Percentiles rank a stretch among this genome's conserved stretches.
phyloP scores from a whole-genome alignment of 257 asterid genomes.

The Forsythia suspensa region DNA sequence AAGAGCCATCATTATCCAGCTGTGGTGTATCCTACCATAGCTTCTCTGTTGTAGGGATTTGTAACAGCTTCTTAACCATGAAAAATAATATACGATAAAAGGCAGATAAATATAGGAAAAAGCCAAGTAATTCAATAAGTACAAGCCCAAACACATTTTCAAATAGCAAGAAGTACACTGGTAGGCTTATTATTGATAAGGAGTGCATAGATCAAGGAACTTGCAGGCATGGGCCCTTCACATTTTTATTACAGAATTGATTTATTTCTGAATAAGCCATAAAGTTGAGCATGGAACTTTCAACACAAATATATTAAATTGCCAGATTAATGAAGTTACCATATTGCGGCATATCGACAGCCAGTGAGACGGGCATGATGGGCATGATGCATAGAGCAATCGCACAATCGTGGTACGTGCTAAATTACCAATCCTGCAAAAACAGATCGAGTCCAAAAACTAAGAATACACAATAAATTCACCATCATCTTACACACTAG shows the following conservation, averaged over 20 bases:
- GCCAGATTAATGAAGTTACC: conserved; percentile 48
- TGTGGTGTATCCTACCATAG: not conserved
- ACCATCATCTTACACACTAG: not conserved
- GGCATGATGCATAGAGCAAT: conserved; percentile 86
- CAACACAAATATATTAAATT: conserved; percentile 8
- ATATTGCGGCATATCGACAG: conserved; percentile 78
- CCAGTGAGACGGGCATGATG: conserved; percentile 94
- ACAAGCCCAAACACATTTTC: not conserved
- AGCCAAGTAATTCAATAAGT: not conserved
- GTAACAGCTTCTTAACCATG: not conserved
- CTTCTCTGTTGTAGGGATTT: not conserved
- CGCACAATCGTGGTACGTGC: conserved; percentile 89
- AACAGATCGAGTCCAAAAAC: conserved; percentile 9
- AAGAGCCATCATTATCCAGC: not conserved
- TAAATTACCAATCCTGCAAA: conserved; percentile 75
- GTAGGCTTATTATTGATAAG: not conserved
- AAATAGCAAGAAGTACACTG: not conserved
- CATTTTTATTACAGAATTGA: not conserved
- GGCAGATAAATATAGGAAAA: not conserved
- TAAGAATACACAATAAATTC: not conserved
- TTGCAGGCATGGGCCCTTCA: not conserved
- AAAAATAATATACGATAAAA: not conserved
- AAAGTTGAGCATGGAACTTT: conserved; percentile 19
- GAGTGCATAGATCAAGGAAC: not conserved
- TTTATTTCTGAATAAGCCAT: not conserved